Conservation (phyloP, 306 rosid species). For the Quillaja saponaria region DNA sequence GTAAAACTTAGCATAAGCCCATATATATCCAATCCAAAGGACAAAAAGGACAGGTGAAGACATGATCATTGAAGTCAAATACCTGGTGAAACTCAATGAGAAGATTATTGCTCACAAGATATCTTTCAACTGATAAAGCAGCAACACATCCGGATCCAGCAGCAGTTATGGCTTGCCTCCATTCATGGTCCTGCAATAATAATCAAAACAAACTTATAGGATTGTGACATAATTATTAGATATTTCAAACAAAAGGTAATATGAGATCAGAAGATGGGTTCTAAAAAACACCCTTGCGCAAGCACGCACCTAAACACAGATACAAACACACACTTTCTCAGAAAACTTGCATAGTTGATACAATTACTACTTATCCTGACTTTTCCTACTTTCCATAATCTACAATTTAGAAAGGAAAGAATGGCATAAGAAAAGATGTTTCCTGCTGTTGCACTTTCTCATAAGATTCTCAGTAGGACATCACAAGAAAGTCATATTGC, state of each 20-base stretch:
- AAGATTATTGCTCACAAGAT: slow-evolving; percentile 74
- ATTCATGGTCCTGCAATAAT: slow-evolving; percentile 73
- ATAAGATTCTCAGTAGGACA: not conserved
- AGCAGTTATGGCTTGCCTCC: slow-evolving; percentile 99
- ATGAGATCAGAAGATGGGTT: slow-evolving; percentile 26
- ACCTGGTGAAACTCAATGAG: slow-evolving; percentile 98
- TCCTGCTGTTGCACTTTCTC: not conserved
- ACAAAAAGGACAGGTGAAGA: slow-evolving; percentile 16
- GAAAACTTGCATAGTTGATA: slow-evolving; percentile 11
- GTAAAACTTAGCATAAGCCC: too few relatives aligned
- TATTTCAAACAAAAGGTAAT: slow-evolving; percentile 9
- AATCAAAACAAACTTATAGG: slow-evolving; percentile 13
- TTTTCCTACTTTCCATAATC: too few relatives aligned
- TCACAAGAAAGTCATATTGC: slow-evolving; percentile 13
- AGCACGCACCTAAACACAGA: not conserved
- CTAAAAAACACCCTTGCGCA: not conserved
- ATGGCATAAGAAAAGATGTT: not conserved
- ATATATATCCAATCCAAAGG: slow-evolving; percentile 3
- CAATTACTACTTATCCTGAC: not conserved
- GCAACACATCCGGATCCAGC: slow-evolving; percentile 98
- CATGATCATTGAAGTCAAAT: slow-evolving; percentile 31
- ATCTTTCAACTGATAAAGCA: slow-evolving; percentile 93
- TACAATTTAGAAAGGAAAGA: not conserved
- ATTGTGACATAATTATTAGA: not conserved
- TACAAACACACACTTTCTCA: too few relatives aligned